phyloP scores from a whole-genome alignment of 2,329 filamentous ascomycete genomes.

The Cadophora sp. region DNA sequence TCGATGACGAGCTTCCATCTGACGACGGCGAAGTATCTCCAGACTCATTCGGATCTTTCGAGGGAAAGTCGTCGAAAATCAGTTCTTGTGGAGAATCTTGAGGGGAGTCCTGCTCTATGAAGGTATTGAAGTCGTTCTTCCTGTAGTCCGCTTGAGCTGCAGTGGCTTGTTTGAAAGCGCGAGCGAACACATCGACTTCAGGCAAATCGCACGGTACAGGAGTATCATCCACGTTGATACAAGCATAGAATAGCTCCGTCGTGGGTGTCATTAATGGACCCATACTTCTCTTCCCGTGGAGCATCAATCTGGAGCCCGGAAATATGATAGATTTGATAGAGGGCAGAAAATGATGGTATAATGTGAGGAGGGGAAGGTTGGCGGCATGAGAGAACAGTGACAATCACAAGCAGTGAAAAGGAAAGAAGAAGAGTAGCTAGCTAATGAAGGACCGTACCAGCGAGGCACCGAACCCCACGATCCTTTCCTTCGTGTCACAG shows the following conservation, averaged over 20 bases:
- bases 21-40: constrained; percentile 12
- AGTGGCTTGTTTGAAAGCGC: constrained; percentile 11
- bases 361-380: background rate
- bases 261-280: constrained; percentile 10
- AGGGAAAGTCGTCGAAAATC: background rate
- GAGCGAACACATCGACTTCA: constrained; percentile 19
- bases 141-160: background rate
- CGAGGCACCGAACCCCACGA: constrained; percentile 1
- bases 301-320: constrained; percentile 6
- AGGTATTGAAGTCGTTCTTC: background rate
- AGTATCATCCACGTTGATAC: constrained; percentile 15
- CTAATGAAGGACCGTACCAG: constrained; percentile 5
- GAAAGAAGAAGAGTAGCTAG: constrained; percentile 2
- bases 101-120: background rate
- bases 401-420: background rate
- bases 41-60: background rate
- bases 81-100: background rate
- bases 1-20: background rate
- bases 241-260: constrained; percentile 17
- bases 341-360: background rate
- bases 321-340: background rate
- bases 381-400: background rate
- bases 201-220: background rate
- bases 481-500: constrained; percentile 8
- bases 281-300: constrained; percentile 1